Conservation (phyloP, 176 grass and related monocot genomes). For the Zea luxurians region DNA sequence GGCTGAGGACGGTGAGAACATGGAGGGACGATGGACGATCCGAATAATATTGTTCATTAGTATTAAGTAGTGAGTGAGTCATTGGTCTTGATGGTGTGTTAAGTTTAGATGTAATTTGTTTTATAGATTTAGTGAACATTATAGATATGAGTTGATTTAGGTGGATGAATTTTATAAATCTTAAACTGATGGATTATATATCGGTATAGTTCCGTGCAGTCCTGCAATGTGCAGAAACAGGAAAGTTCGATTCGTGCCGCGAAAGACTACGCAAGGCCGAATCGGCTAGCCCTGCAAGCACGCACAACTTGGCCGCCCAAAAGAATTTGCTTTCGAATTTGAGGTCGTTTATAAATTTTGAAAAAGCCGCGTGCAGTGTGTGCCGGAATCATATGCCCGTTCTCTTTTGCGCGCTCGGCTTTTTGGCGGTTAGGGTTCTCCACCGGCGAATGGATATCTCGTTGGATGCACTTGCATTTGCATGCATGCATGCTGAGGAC, state of each 20-base stretch:
- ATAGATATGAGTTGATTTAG: too few relatives aligned
- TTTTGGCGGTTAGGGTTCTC: slow-evolving; percentile 54
- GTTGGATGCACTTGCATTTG: slow-evolving; percentile 18
- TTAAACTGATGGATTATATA: too few relatives aligned
- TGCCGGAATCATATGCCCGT: slow-evolving; percentile 40
- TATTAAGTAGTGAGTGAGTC: too few relatives aligned
- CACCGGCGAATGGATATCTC: slow-evolving; percentile 44
- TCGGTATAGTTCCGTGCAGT: not conserved
- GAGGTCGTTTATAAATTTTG: not conserved
- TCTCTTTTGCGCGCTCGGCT: not conserved
- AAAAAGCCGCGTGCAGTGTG: not conserved
- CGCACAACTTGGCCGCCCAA: slow-evolving; percentile 6
- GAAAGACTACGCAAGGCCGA: slow-evolving; percentile 28
- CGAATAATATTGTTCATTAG: too few relatives aligned
- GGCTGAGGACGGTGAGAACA: too few relatives aligned
- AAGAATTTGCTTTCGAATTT: slow-evolving; percentile 41
- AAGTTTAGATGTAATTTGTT: too few relatives aligned
- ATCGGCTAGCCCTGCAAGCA: slow-evolving; percentile 32
- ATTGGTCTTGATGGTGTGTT: too few relatives aligned
- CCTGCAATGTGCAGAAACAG: slow-evolving; percentile 49
- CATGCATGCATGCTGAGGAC: slow-evolving; percentile 10
- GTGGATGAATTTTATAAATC: too few relatives aligned
- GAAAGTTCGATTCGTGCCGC: slow-evolving; percentile 36
- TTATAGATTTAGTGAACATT: too few relatives aligned
- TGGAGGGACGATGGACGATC: too few relatives aligned